Base-by-base conservation (phyloP, 2,329 filamentous ascomycete species). In the Phoma herbarum region DNA sequence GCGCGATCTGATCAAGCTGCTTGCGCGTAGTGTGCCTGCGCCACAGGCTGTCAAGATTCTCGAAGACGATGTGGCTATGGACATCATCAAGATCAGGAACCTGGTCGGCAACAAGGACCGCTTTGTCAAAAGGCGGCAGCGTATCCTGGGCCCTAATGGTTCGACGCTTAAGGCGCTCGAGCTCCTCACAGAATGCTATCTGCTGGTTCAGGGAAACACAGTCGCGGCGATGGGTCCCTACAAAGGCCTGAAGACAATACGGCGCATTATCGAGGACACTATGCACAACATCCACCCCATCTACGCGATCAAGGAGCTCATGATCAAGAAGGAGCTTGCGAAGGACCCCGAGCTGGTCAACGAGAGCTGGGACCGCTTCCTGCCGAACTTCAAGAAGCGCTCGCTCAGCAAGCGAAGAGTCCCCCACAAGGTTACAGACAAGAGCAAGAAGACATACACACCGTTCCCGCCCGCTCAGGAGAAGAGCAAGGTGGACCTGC, bases 401-500 rank as follows among this genome's bases (percentile, higher is more conserved):
- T 94, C 90, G 55, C 85, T 98, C 65, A 93, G 87, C 81, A 93
- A 93, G 82, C 86, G 95, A 66, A 86, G 87, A 67, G 87, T 89
- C 69, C 96, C 95, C 0, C 86, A 87, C 83, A 92, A 91, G 73
- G 88, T 99, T 75, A 92, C 87, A 52, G 93, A 99, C 83, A 99
- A 99, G 85, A 80, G 83, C 75, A 96, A 94, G 86, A 98, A 97
- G 85, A 80, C 84, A 12, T 99, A 97, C 83, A 99, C 96, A 65
- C 94, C 95, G 10, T 99, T 99, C 88, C 95, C 95, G 47, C 95
- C 95, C 7, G 87, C 93, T 42, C 93, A 93, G 66, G 94, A 99
- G 84, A 97, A 97, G 91, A 97, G 93, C 87, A 99, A 98, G 87
- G 86, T 99, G 70, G 95, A 99, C 79, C 81, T 93, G 79, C 94